Base-by-base conservation (phyloP, 805 yeast genomes). In the Barnettozyma sp. region DNA sequence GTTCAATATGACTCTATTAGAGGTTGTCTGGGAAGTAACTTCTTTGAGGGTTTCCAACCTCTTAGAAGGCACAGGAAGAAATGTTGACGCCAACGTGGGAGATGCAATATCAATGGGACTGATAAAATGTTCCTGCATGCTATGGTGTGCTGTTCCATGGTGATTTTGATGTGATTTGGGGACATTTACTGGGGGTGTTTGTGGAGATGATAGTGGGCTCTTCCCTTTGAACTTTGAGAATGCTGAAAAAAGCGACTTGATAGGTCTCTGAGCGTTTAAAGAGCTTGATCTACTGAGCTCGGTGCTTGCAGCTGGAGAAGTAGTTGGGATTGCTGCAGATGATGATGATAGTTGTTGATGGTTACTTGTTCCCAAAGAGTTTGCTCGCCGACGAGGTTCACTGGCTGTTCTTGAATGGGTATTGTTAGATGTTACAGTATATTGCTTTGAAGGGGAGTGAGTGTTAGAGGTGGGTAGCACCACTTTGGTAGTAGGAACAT, bases 1-100 rank as follows among this genome's bases (percentile, higher is more conserved):
- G 46, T 70, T 73, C 42, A 68, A 51, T 5, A 67, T 57, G 15
- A 66, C 58, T 26, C 74, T 50, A 24, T 28, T 22, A 8, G 23
- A 17, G 8, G 30, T 17, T 10, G 20, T 15, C 4, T 6, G 20
- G 8, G 27, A n/a, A 13, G 28, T 17, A 9, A n/a, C 12, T 28
- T 36, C 40, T 13, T 20, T 15, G 7, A 32, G 26, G 4, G 40
- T 32, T 26, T 32, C 36, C 8, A 36, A 15, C 20, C 41, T 43
- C 17, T 40, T 36, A 19, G n/a, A 27, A 24, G 26, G 39, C 17
- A 35, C 20, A n/a, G 26, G 33, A 15, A 37, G 22, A 26, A 14
- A 33, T 13, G 24, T 34, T 26, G 40, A 36, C 9, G 25, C 40
- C 16, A 42, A 30, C 6, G 44, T 38, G 16, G 48, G 44, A 7